Evolutionary conservation across 345 rosid species (phyloP).

Genomic region (Populus simonii): DNA sequence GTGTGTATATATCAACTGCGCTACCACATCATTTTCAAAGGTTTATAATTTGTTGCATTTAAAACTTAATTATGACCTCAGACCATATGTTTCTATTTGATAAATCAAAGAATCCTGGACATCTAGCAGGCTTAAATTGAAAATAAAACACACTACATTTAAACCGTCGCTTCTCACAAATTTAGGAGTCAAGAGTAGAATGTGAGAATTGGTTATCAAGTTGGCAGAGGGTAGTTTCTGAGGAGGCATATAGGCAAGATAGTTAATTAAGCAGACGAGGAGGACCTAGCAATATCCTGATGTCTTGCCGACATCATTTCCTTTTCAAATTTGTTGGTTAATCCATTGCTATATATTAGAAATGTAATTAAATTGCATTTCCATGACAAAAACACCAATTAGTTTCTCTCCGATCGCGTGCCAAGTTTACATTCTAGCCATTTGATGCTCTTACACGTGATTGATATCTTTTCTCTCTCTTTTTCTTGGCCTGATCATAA

Average conservation of each 20-base stretch:
- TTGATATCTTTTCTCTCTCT: neutral
- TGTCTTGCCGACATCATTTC: neutral
- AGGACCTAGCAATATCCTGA: neutral
- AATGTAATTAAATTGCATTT: neutral
- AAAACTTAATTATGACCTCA: neutral
- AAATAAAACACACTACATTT: neutral
- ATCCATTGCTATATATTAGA: neutral
- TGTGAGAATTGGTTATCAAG: neutral
- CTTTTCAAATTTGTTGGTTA: neutral
- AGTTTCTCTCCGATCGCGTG: neutral
- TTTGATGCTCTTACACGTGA: constrained; percentile 2
- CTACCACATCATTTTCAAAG: neutral
- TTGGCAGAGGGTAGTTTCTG: neutral
- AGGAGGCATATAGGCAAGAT: neutral
- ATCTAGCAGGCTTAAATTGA: neutral
- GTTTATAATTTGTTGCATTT: neutral
- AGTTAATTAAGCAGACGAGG: neutral
- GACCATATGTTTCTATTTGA: neutral
- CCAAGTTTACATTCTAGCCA: neutral
- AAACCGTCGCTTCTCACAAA: neutral
- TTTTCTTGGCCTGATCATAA: constrained; percentile 6
- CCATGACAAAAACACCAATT: neutral
- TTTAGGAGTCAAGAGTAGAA: neutral
- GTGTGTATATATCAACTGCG: neutral
- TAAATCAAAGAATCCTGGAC: neutral